These are phyloP conservation scores for Xylaria grammica DNA, from an alignment of 495 filamentous ascomycete species.

Conservation along the genomic window DNA sequence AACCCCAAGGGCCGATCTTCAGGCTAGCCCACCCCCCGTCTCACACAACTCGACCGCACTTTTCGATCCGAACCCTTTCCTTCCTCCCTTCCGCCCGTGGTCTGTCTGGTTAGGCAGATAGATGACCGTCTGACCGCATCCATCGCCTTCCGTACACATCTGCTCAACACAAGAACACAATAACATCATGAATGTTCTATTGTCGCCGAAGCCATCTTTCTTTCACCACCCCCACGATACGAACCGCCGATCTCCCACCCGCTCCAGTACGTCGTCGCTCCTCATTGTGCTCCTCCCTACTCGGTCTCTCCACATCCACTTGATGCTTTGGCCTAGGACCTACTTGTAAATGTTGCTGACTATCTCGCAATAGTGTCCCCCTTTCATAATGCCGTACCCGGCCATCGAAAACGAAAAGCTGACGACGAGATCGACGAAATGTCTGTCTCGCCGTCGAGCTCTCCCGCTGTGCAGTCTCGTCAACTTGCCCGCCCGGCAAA, in stretches of 20 bases:
- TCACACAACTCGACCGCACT: conserved; percentile 24
- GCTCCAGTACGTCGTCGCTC: conserved; percentile 60
- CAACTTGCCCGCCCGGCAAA: conserved; percentile 66
- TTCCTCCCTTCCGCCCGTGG: conserved; percentile 15
- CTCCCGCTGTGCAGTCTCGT: conserved; percentile 72
- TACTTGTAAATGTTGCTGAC: conserved; percentile 27
- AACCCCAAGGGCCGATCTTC: conserved; percentile 12
- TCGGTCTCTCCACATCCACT: neutral
- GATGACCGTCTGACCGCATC: neutral
- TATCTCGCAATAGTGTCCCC: conserved; percentile 54
- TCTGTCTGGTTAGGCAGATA: neutral
- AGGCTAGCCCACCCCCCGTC: conserved; percentile 19
- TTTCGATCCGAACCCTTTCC: conserved; percentile 15
- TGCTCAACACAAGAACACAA: conserved; percentile 8
- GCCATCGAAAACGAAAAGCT: conserved; percentile 82
- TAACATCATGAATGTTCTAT: conserved; percentile 55
- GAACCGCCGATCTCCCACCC: conserved; percentile 71
- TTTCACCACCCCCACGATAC: conserved; percentile 80
- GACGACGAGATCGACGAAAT: conserved; percentile 88
- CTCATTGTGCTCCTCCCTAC: conserved; percentile 9
- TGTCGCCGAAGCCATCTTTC: conserved; percentile 64
- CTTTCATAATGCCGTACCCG: conserved; percentile 55
- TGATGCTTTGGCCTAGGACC: neutral
- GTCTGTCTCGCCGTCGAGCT: conserved; percentile 82
- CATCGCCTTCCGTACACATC: neutral